Evolutionary conservation across 169 alveolate species (phyloP).

Genomic region (Perkinsus chesapeaki): DNA sequence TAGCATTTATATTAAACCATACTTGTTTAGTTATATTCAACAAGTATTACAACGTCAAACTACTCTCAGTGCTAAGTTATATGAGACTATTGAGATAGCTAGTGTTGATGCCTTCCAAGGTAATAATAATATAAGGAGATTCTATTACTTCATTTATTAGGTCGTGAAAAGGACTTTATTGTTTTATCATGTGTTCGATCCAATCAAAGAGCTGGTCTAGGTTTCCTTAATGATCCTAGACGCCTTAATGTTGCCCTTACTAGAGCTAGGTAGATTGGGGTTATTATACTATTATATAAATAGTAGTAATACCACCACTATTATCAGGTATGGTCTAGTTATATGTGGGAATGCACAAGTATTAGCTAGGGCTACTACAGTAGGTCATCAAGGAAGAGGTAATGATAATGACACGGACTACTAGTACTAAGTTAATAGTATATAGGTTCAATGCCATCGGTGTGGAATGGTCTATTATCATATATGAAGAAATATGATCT

Average conservation of each 20-base stretch:
- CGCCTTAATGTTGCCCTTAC: conserved; percentile 86
- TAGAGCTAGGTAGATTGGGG: conserved; percentile 80
- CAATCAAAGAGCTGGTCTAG: conserved; percentile 57
- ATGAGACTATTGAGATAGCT: conserved; percentile 42
- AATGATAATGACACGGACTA: background rate
- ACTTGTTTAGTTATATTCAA: conserved; percentile 42
- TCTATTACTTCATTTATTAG: background rate
- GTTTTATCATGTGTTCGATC: conserved; percentile 64
- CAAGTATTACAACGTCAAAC: conserved; percentile 51
- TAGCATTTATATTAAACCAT: conserved; percentile 42
- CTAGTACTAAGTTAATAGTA: no score
- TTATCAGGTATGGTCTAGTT: conserved; percentile 64
- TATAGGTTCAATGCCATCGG: conserved; percentile 16
- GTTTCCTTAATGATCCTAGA: conserved; percentile 84
- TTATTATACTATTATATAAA: conserved; percentile 76
- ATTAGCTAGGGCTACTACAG: conserved; percentile 23
- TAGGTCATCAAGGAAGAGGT: background rate
- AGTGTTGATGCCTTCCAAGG: conserved; percentile 76
- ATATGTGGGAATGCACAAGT: conserved; percentile 79
- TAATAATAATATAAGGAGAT: background rate
- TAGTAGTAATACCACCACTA: conserved; percentile 28
- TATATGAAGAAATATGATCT: conserved; percentile 73
- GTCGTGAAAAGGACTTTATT: conserved; percentile 66
- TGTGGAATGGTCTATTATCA: conserved; percentile 72
- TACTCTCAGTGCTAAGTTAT: conserved; percentile 41